Percentiles rank a stretch among this genome's conserved stretches.
These are phyloP conservation scores for Diaporthe humulicola DNA, from an alignment of 2,329 filamentous ascomycete species.

Conservation along the genomic window DNA sequence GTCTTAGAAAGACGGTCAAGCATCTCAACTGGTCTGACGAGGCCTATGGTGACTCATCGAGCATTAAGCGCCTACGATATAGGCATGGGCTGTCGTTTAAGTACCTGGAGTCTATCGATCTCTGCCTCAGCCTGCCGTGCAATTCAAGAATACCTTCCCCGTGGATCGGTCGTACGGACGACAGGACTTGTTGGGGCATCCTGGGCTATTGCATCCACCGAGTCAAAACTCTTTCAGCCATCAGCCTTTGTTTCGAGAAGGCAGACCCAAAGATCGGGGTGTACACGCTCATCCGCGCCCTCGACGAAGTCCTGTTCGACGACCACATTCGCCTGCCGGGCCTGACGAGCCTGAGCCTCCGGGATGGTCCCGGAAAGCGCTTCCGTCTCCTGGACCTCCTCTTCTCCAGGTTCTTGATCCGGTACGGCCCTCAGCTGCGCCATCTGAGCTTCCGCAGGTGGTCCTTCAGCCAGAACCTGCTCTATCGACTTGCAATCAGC, in stretches of 20 bases:
- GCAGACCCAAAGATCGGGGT: background rate
- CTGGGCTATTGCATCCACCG: background rate
- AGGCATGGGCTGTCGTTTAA: background rate
- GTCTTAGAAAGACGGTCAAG: background rate
- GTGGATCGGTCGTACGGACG: background rate
- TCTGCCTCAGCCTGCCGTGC: background rate
- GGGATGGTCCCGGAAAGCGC: background rate
- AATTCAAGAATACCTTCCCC: background rate
- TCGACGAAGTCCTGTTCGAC: background rate
- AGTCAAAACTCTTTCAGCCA: background rate
- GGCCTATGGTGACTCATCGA: background rate
- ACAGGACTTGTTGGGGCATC: background rate
- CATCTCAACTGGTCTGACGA: background rate
- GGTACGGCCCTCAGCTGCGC: background rate
- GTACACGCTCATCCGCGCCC: background rate
- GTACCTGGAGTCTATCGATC: background rate
- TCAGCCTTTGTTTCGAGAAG: background rate
- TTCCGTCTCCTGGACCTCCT: background rate
- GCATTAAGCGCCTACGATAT: background rate
- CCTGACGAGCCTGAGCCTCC: background rate
- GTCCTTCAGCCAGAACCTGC: background rate
- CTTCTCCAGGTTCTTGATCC: background rate
- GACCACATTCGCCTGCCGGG: background rate
- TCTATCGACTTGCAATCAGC: too few relatives aligned
- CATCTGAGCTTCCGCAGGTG: background rate